phyloP scores from a whole-genome alignment of 441 rosid species.

The Pelargonium exstipulatum region DNA sequence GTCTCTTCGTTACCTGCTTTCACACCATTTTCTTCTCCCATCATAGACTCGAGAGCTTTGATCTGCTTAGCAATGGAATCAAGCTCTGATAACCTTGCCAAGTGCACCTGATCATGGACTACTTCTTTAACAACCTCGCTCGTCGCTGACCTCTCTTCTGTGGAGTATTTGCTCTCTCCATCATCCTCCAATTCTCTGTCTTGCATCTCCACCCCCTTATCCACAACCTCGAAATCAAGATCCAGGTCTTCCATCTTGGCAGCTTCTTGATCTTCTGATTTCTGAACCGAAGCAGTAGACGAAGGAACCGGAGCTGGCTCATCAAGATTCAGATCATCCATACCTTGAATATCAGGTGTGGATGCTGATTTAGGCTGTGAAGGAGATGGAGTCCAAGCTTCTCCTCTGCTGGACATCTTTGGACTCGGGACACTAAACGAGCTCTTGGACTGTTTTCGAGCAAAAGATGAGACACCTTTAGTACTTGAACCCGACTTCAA shows the following conservation, averaged over 20 bases:
- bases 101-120: slow-evolving; percentile 54
- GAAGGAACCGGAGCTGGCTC: slow-evolving; percentile 48
- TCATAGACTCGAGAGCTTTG: slow-evolving; percentile 82
- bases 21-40: slow-evolving; percentile 40
- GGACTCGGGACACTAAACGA: slow-evolving; percentile 92
- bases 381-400: slow-evolving; percentile 53
- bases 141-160: slow-evolving; percentile 35
- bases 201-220: slow-evolving; percentile 80
- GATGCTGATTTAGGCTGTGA: slow-evolving; percentile 29
- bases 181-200: slow-evolving; percentile 29
- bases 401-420: slow-evolving; percentile 47
- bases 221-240: slow-evolving; percentile 76
- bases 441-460: slow-evolving; percentile 64
- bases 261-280: slow-evolving; percentile 38
- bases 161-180: slow-evolving; percentile 34
- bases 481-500: slow-evolving; percentile 32
- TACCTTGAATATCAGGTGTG: slow-evolving; percentile 52
- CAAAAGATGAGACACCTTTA: slow-evolving; percentile 40
- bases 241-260: slow-evolving; percentile 52
- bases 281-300: slow-evolving; percentile 21
- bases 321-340: slow-evolving; percentile 80
- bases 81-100: slow-evolving; percentile 55
- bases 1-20: slow-evolving; percentile 34
- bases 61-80: slow-evolving; percentile 84
- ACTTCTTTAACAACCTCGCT: slow-evolving; percentile 66